Base-by-base conservation (phyloP, 805 yeast species). In the Debaryomyces tyrocola region DNA sequence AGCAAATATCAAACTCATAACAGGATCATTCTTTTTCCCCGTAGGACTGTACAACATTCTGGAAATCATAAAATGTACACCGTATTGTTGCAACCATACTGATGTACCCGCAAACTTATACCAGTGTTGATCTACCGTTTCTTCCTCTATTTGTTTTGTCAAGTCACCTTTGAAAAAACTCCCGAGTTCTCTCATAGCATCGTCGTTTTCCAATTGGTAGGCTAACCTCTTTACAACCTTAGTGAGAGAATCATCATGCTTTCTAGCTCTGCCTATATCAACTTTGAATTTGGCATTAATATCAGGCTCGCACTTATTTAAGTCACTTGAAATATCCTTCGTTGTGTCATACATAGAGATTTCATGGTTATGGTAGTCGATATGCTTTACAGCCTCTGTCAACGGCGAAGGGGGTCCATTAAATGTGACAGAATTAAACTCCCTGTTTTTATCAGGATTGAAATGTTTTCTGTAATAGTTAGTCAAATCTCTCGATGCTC, bases 51-150 rank as follows among this genome's bases (percentile, higher is more conserved):
- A 66, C 11, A 64, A 50, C 9, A 67, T 43, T 43, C 72, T 48
- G 24, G 67, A 59, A 5, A 64, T 60, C 64, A 62, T 59, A 17
- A 53, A 59, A 46, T 68, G 69, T 8, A 65, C 59, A 6, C 67
- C 57, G 40, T 58, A 66, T n/a, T 66, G 62, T 37, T 62, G 55
- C 14, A 67, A 50, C 64, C 63, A 67, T 2, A 64, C 66, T 2
- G 66, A 57, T 8, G 70, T 57, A 0, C 72, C 72, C 2, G 62
- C 64, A 44, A 66, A 59, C 37, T 63, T 56, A 40, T 54, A 58
- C 73, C 73, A 68, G 43, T 62, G 57, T 18, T 56, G 48, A 10
- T 55, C 51, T 10, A 48, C 33, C 1, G 43, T 40, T 5, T 44
- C 33, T 10, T 41, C 31, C 28, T 45, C 31, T 6, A 54, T 27